Evolutionary conservation across 2,329 filamentous ascomycete genomes (phyloP).

Genomic region (Gliomastix tumulicola): DNA sequence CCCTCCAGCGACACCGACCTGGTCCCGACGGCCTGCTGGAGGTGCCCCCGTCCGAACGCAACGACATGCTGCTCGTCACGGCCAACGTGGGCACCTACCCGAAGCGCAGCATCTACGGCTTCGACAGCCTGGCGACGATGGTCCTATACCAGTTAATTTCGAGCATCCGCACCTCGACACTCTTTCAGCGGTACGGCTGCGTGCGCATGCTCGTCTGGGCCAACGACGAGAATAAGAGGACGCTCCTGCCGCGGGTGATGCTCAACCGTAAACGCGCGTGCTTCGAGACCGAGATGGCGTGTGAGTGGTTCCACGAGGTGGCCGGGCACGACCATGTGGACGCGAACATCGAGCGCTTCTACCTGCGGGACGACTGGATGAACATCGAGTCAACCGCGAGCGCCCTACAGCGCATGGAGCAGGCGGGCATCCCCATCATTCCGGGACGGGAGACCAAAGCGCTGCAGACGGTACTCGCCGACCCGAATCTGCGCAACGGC

Average conservation of each 20-base stretch:
- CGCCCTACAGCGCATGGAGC: constrained; percentile 38
- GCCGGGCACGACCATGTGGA: constrained; percentile 29
- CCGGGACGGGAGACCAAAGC: constrained; percentile 29
- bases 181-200: constrained; percentile 70
- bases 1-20: constrained; percentile 10
- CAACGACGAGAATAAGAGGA: constrained; percentile 49
- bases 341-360: constrained; percentile 12
- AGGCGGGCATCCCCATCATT: constrained; percentile 33
- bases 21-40: no score
- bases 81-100: constrained; percentile 57
- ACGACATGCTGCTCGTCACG: constrained; percentile 68
- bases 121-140: constrained; percentile 50
- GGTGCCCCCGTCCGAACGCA: constrained; percentile 43
- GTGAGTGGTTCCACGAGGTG: constrained; percentile 53
- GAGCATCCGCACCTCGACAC: constrained; percentile 46
- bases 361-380: constrained; percentile 38
- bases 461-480: constrained; percentile 12
- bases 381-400: constrained; percentile 35
- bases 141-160: constrained; percentile 56
- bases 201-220: constrained; percentile 75
- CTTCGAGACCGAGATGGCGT: constrained; percentile 54
- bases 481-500: constrained; percentile 10
- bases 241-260: constrained; percentile 54
- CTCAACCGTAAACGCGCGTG: constrained; percentile 47
- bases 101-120: constrained; percentile 39